Conservation (phyloP, 2,329 filamentous ascomycete genomes). For the Malbranchea zuffiana region DNA sequence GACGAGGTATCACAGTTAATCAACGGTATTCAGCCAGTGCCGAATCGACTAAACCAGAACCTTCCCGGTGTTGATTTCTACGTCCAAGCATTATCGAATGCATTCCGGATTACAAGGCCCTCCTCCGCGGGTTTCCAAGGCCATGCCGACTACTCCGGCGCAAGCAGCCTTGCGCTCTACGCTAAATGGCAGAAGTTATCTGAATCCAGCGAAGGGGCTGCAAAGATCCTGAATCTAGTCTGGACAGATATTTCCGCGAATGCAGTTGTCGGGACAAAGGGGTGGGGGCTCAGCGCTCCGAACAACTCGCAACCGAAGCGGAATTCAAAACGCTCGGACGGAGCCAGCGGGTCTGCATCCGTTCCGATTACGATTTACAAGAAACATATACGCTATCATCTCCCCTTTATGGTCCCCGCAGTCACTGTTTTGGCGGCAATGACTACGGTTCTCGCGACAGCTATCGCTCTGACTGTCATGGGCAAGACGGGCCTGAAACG, state of each 20-base stretch:
- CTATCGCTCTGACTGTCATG: not conserved
- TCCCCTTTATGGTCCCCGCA: constrained; percentile 22
- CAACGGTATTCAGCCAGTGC: not conserved
- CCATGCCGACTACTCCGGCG: constrained; percentile 27
- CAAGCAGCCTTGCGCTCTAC: constrained; percentile 32
- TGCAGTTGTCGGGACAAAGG: constrained; percentile 32
- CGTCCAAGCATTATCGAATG: not conserved
- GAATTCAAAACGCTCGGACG: too few relatives aligned
- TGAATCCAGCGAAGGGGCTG: constrained; percentile 16
- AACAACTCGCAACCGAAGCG: constrained; percentile 29
- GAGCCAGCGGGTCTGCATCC: constrained; percentile 26
- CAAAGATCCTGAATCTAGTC: constrained; percentile 34
- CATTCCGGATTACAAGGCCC: not conserved
- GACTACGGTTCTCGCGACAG: not conserved
- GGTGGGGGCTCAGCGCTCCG: constrained; percentile 11
- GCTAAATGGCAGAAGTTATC: constrained; percentile 32
- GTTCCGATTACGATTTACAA: constrained; percentile 13
- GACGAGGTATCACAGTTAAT: not conserved
- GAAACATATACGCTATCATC: constrained; percentile 6
- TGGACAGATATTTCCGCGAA: constrained; percentile 38
- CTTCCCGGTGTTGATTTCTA: constrained; percentile 27
- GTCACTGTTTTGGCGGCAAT: constrained; percentile 37
- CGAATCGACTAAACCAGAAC: constrained; percentile 18
- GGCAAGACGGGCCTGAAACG: constrained; percentile 7
- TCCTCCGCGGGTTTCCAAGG: constrained; percentile 16